These are phyloP conservation scores for Colletotrichum cuscutae DNA, from an alignment of 2,329 filamentous ascomycete species.

Conservation along the genomic window DNA sequence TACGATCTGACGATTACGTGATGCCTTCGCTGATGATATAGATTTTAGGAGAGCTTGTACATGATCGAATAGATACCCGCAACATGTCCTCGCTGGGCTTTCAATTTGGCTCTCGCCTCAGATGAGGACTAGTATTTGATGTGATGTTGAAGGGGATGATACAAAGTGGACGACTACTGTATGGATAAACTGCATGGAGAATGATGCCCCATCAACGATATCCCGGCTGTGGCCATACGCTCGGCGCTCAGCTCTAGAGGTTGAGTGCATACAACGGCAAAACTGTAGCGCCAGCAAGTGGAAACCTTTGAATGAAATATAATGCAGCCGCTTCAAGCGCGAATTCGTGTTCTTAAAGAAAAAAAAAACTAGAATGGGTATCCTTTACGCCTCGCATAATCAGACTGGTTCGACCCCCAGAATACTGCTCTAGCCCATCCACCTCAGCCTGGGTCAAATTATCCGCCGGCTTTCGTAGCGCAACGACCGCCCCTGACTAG, in stretches of 20 bases:
- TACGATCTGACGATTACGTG: constrained; percentile 26
- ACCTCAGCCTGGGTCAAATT: not conserved
- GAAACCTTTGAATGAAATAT: not conserved
- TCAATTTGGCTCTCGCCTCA: not conserved
- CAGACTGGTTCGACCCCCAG: not conserved
- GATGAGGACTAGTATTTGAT: not conserved
- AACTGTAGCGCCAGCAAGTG: not conserved
- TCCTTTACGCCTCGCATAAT: constrained; percentile 8
- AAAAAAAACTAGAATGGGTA: constrained; percentile 13
- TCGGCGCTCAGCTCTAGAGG: too few species aligned
- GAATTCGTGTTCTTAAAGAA: not conserved
- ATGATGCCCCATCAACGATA: too few species aligned
- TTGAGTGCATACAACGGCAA: too few species aligned
- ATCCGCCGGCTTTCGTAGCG: too few species aligned
- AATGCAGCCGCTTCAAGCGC: not conserved
- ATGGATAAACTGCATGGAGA: not conserved
- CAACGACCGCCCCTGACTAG: too few species aligned
- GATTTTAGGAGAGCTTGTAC: constrained; percentile 34
- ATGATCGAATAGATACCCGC: constrained; percentile 37
- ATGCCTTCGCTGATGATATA: constrained; percentile 32
- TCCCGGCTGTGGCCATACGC: too few species aligned
- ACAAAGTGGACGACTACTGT: not conserved
- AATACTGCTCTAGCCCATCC: not conserved
- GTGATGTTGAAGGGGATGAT: not conserved
- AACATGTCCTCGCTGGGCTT: constrained; percentile 28